These are phyloP conservation scores for Guadua angustifolia DNA, from an alignment of 176 grass and related monocot species.

Conservation along the genomic window DNA sequence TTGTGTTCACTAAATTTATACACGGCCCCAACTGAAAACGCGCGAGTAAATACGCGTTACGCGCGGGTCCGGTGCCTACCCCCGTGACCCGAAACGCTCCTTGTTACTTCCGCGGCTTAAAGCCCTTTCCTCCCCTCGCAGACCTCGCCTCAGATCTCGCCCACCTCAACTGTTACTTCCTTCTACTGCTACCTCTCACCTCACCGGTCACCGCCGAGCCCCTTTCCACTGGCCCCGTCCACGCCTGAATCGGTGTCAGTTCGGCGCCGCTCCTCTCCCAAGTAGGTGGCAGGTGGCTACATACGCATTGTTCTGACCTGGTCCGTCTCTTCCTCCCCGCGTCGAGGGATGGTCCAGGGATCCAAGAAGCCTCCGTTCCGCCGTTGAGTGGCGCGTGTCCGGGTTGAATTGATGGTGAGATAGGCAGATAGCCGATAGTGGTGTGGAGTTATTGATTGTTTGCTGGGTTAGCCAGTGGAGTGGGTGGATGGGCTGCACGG, in stretches of 20 bases:
- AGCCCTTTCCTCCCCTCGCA: slow-evolving; percentile 1
- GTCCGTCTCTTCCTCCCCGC: slow-evolving; percentile 1
- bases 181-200: neutral
- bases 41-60: slow-evolving; percentile 53
- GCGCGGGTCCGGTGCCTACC: slow-evolving; percentile 26
- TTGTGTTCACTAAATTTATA: no score
- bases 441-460: neutral
- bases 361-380: neutral
- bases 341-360: slow-evolving; percentile 20
- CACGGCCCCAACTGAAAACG: slow-evolving; percentile 39
- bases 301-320: slow-evolving; percentile 24
- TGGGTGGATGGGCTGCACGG: slow-evolving; percentile 74
- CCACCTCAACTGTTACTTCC: neutral
- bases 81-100: slow-evolving; percentile 52
- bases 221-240: slow-evolving; percentile 9
- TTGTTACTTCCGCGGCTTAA: slow-evolving; percentile 34
- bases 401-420: neutral
- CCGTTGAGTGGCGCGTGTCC: slow-evolving; percentile 12
- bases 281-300: neutral
- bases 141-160: slow-evolving; percentile 39
- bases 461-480: neutral
- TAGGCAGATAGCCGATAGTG: neutral
- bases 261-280: neutral
- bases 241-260: neutral
- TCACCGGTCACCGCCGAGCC: slow-evolving; percentile 23